Percentiles rank a stretch among this genome's conserved stretches.
Conservation (phyloP, 306 rosid genomes). For the Ammopiptanthus mongolicus region DNA sequence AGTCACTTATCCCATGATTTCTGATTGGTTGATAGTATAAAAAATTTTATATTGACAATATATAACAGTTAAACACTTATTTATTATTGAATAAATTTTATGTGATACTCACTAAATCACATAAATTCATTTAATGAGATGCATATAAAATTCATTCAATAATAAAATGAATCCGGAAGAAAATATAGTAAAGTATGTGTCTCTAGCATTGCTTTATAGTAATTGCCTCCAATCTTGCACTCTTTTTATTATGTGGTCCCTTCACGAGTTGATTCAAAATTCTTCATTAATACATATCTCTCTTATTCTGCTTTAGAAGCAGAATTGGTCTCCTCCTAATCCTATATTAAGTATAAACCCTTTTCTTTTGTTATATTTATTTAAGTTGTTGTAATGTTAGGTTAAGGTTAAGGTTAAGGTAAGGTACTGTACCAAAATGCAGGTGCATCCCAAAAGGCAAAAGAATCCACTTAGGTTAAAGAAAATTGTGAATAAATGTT, state of each 20-base stretch:
- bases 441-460: conserved; percentile 1
- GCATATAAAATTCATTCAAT: too few relatives aligned
- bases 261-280: neutral
- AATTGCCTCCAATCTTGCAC: neutral
- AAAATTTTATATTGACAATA: too few relatives aligned
- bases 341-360: neutral
- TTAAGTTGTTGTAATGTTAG: neutral
- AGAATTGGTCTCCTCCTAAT: neutral
- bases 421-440: neutral
- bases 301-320: neutral
- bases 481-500: neutral
- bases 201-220: too few relatives aligned
- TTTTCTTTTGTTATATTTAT: neutral
- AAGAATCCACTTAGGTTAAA: neutral
- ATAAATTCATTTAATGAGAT: too few relatives aligned
- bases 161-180: too few relatives aligned
- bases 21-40: too few relatives aligned
- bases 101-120: too few relatives aligned
- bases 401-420: neutral
- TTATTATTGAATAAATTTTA: too few relatives aligned
- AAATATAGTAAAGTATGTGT: too few relatives aligned
- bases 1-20: too few relatives aligned
- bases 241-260: neutral
- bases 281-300: neutral
- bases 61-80: too few relatives aligned